phyloP scores from a whole-genome alignment of 352 stramenopile genomes.

The Phytophthora cryptogea region DNA sequence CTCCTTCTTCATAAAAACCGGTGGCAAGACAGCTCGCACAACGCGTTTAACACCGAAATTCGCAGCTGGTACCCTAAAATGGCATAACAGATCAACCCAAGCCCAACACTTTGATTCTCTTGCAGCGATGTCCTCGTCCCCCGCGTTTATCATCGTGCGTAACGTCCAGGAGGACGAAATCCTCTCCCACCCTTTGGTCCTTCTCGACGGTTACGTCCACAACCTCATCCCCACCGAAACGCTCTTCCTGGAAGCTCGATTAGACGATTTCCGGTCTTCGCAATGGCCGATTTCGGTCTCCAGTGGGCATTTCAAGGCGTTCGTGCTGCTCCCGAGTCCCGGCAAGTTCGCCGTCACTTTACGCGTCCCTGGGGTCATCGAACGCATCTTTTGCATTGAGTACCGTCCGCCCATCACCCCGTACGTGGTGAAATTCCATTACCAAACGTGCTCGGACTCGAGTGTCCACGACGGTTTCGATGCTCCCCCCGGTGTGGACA shows the following conservation, averaged over 20 bases:
- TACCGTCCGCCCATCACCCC: slow-evolving; percentile 37
- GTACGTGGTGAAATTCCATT: slow-evolving; percentile 69
- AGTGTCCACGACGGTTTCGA: slow-evolving; percentile 52
- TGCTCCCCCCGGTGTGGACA: slow-evolving; percentile 51
- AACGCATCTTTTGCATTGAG: slow-evolving; percentile 40
- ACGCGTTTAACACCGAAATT: too few relatives aligned
- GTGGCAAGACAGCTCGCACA: too few relatives aligned
- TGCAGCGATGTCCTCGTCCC: background rate
- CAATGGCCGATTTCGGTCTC: slow-evolving; percentile 53
- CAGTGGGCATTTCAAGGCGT: slow-evolving; percentile 60
- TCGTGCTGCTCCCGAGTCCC: slow-evolving; percentile 54
- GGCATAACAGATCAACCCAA: too few relatives aligned
- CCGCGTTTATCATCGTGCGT: slow-evolving; percentile 59
- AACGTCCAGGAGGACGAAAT: slow-evolving; percentile 85
- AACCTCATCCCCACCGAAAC: slow-evolving; percentile 5
- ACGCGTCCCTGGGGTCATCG: slow-evolving; percentile 8
- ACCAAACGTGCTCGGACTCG: slow-evolving; percentile 58
- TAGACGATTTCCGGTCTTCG: slow-evolving; percentile 34
- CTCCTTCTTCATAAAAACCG: too few relatives aligned
- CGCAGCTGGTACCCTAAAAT: too few relatives aligned
- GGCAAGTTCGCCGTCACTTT: slow-evolving; percentile 49
- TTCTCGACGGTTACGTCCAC: slow-evolving; percentile 50
- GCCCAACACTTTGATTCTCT: too few relatives aligned
- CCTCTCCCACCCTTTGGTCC: slow-evolving; percentile 58
- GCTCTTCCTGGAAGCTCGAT: slow-evolving; percentile 45